phyloP scores from a whole-genome alignment of 495 filamentous ascomycete species.

The Gamarada debralockiae region DNA sequence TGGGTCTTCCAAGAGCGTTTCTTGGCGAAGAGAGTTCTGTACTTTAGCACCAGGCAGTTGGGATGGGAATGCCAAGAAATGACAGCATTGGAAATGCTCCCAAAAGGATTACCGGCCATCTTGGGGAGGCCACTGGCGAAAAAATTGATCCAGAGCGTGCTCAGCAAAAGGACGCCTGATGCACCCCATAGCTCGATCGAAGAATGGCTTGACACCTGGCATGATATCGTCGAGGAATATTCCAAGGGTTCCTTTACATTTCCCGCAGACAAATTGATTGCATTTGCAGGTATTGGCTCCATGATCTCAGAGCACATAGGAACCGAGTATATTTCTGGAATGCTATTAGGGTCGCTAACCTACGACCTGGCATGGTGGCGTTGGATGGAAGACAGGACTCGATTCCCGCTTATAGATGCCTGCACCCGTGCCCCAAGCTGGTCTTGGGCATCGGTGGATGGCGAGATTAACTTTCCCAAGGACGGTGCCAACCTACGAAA shows the following conservation, averaged over 20 bases:
- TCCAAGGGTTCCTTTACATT: slow-evolving; percentile 2
- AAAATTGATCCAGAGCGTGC: neutral
- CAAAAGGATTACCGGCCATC: neutral
- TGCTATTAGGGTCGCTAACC: neutral
- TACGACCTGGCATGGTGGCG: slow-evolving; percentile 3
- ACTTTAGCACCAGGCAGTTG: neutral
- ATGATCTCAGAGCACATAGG: neutral
- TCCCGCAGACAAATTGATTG: slow-evolving; percentile 1
- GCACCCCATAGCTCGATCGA: neutral
- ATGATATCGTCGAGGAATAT: neutral
- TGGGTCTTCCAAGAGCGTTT: slow-evolving; percentile 9
- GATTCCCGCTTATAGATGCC: neutral
- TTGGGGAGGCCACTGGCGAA: neutral
- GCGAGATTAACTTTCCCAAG: slow-evolving; percentile 9
- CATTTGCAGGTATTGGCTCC: neutral
- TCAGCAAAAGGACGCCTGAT: neutral
- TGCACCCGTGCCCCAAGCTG: slow-evolving; percentile 4
- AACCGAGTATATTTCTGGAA: slow-evolving; percentile 1
- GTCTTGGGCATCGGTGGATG: slow-evolving; percentile 12
- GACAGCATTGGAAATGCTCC: neutral
- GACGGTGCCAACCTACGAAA: too few relatives aligned
- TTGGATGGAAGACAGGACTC: neutral
- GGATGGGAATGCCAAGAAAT: neutral
- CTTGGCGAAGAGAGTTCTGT: neutral
- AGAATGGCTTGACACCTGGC: too few relatives aligned